Evolutionary conservation across 192 early-diverging fungal genomes (phyloP), one percentile per base, ranked within the genome.

Genomic region (Fimicolochytrium jonesii): DNA sequence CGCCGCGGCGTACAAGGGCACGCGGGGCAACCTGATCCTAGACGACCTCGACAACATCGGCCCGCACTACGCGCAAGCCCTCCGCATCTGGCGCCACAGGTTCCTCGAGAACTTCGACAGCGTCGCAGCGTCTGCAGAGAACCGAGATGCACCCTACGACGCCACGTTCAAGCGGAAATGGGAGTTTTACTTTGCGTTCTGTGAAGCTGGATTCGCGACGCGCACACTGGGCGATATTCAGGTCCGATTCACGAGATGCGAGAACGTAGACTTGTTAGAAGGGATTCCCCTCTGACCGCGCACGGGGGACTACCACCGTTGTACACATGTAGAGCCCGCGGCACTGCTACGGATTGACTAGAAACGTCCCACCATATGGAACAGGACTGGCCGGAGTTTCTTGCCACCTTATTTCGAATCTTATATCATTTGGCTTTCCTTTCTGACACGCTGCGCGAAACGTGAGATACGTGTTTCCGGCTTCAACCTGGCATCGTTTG

Each of bases 171-270:
- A 75, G 59, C 77, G 87, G 56, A 87, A 86, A 67, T 90, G 83
- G 82, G 86, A 88, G 63, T 90, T 80, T 66, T 90, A 90, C 70
- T 90, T 90, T 76, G 83, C 86, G 4, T 90, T 86, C 68, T 90
- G 89, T 59, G 87, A 89, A 56, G 87, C 82, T 26, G 89, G 86
- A 0, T 91, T 89, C 69, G 78, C 76, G 25, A 81, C 80, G 4
- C 71, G 85, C n/a, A 82, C 82, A 1, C 75, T 91, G 26, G 88
- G 87, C 1, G 76, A 77, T 25, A 41, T 79, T 0, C 83, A 85
- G 57, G 59, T 87, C 6, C 74, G 81, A 15, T 76, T 85, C 33
- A 71, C 70, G 0, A 61, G 81, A 42, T 74, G 45, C 35, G 56
- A 48, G n/a, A 74, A 76, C 48, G 30, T 46, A 7, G 52, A 56